These are phyloP conservation scores for Eragrostis curvula DNA, from an alignment of 176 grass and related monocot species.

Conservation along the genomic window DNA sequence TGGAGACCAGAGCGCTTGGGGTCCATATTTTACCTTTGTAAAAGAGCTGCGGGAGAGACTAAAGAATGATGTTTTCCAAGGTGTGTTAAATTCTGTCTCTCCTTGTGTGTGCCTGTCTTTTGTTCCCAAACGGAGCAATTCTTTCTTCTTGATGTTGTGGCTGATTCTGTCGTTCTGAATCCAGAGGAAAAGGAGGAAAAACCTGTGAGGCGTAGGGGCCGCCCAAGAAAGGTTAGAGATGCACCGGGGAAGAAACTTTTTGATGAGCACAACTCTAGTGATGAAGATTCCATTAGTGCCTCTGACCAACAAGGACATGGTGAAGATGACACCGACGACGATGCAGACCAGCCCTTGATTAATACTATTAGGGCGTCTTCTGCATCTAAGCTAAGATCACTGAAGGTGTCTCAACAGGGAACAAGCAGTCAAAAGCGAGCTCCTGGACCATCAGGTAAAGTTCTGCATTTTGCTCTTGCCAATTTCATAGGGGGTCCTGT, in stretches of 20 bases:
- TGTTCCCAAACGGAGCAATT: not conserved
- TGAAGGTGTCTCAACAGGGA: conserved; percentile 64
- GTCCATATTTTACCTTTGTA: conserved; percentile 69
- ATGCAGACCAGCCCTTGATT: conserved; percentile 77
- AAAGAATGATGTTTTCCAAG: conserved; percentile 78
- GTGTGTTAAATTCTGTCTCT: conserved; percentile 38
- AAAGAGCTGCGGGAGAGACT: conserved; percentile 68
- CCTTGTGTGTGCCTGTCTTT: not conserved
- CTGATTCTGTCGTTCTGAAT: conserved; percentile 36
- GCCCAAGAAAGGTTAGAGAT: conserved; percentile 84
- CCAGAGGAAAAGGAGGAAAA: conserved; percentile 89
- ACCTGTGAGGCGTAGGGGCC: conserved; percentile 76
- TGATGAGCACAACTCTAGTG: conserved; percentile 63
- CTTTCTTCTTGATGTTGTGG: conserved; percentile 20
- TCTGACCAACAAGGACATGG: conserved; percentile 65
- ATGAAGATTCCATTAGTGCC: conserved; percentile 72
- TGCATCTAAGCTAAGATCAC: conserved; percentile 73
- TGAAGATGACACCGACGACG: conserved; percentile 63
- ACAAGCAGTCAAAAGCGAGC: conserved; percentile 45
- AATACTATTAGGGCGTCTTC: conserved; percentile 77
- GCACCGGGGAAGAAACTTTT: conserved; percentile 80
- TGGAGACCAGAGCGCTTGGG: conserved; percentile 74
- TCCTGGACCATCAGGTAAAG: conserved; percentile 61
- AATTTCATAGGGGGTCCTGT: not conserved
- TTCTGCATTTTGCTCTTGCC: not conserved